These are phyloP conservation scores for Davidsoniella virescens DNA, from an alignment of 2,329 filamentous ascomycete genomes.

Conservation along the genomic window DNA sequence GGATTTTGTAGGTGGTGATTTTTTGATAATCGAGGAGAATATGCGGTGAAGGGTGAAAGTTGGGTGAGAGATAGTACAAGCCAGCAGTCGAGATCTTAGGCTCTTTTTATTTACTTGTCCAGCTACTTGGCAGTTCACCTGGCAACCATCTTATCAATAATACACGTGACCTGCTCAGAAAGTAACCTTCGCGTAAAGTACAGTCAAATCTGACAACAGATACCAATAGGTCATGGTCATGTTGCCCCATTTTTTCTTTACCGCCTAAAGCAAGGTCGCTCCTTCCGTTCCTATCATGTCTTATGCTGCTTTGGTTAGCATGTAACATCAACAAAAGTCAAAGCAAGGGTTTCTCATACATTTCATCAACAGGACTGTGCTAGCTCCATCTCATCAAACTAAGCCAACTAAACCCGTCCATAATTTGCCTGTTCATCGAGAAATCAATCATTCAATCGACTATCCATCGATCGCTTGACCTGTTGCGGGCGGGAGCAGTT, in stretches of 20 bases:
- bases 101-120: constrained; percentile 30
- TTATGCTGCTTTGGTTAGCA: too few species aligned
- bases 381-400: too few species aligned
- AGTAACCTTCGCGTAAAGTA: too few species aligned
- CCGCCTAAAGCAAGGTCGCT: not conserved
- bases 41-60: constrained; percentile 13
- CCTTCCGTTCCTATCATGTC: not conserved
- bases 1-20: constrained; percentile 8
- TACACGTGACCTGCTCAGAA: not conserved
- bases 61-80: constrained; percentile 13
- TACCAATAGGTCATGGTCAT: not conserved
- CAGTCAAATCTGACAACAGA: not conserved
- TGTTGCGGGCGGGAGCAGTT: too few species aligned
- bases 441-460: too few species aligned
- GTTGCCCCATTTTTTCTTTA: not conserved
- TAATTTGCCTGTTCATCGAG: too few species aligned
- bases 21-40: too few species aligned
- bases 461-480: too few species aligned
- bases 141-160: constrained; percentile 9
- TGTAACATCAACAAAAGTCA: too few species aligned
- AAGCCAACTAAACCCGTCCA: too few species aligned
- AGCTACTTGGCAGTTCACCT: constrained; percentile 19
- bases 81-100: constrained; percentile 11
- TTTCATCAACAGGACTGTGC: too few species aligned
- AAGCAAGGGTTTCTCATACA: too few species aligned